Conservation (phyloP, 1,139 yeast genomes). For the Blastobotrys elegans region DNA sequence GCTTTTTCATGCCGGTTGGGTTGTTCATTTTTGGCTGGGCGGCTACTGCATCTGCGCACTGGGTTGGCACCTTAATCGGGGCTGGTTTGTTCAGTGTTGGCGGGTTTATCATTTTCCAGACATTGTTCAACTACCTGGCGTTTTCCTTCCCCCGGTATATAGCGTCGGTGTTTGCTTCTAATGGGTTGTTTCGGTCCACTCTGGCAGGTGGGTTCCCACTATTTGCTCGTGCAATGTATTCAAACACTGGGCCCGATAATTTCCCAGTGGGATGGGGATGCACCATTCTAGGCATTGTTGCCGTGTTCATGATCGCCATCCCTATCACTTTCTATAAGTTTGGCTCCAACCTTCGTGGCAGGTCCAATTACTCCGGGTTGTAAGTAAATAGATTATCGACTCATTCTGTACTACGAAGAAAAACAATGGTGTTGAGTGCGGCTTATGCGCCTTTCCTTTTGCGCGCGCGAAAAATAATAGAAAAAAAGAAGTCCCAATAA, state of each 20-base stretch:
- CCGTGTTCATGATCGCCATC: constrained; percentile 37
- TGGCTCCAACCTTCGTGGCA: constrained; percentile 50
- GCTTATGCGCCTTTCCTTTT: too few species aligned
- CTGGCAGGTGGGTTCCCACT: constrained; percentile 59
- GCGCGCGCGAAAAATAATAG: too few species aligned
- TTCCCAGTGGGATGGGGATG: constrained; percentile 49
- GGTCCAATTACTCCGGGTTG: constrained; percentile 27
- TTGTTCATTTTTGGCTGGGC: constrained; percentile 51
- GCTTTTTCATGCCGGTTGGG: constrained; percentile 49
- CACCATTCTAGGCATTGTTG: constrained; percentile 42
- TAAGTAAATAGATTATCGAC: too few species aligned
- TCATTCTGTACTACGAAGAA: too few species aligned
- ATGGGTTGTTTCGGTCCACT: constrained; percentile 46
- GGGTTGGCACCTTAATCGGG: constrained; percentile 77
- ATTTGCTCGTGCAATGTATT: constrained; percentile 48
- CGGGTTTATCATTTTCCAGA: constrained; percentile 63
- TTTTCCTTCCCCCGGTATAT: constrained; percentile 66
- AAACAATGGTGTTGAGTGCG: too few species aligned
- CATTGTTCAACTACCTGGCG: constrained; percentile 63
- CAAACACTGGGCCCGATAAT: constrained; percentile 34
- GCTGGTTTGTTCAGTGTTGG: constrained; percentile 76
- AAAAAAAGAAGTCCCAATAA: not conserved
- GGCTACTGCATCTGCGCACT: constrained; percentile 54
- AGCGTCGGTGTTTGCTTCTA: constrained; percentile 56
- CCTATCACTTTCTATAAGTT: constrained; percentile 24